phyloP scores from a whole-genome alignment of 192 early-diverging fungal genomes.

The Coemansia furcata region DNA sequence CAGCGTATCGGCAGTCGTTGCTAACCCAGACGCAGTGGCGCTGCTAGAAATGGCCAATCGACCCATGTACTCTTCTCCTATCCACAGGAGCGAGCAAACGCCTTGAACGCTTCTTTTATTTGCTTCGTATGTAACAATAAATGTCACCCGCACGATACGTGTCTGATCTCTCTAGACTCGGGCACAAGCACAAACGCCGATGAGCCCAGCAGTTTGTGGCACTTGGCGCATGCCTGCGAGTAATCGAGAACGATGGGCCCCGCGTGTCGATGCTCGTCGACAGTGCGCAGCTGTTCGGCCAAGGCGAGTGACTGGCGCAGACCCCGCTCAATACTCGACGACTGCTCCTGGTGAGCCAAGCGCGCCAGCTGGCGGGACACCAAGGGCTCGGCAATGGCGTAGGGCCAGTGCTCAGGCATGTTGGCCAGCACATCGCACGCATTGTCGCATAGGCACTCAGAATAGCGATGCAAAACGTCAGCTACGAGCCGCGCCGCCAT shows the following conservation, averaged over 20 bases:
- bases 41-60: slow-evolving; percentile 71
- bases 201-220: slow-evolving; percentile 47
- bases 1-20: slow-evolving; percentile 54
- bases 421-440: slow-evolving; percentile 6
- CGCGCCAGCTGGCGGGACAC: slow-evolving; percentile 15
- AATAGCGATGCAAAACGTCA: slow-evolving; percentile 16
- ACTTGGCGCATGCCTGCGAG: slow-evolving; percentile 43
- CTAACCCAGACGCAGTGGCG: slow-evolving; percentile 64
- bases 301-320: slow-evolving; percentile 11
- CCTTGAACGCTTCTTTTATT: not conserved
- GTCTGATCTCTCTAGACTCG: slow-evolving; percentile 17
- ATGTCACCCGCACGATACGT: slow-evolving; percentile 33
- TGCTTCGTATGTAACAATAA: not conserved
- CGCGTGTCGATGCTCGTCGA: not conserved
- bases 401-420: slow-evolving; percentile 41
- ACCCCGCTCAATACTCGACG: slow-evolving; percentile 5
- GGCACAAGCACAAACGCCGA: slow-evolving; percentile 42
- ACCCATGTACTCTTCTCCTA: slow-evolving; percentile 62
- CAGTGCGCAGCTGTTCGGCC: not conserved
- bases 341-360: slow-evolving; percentile 4
- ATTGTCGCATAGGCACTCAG: not conserved
- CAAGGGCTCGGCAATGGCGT: slow-evolving; percentile 26
- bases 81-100: not conserved
- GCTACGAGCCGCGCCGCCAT: slow-evolving; percentile 34
- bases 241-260: slow-evolving; percentile 30